Evolutionary conservation across 2,329 filamentous ascomycete species (phyloP).

Genomic region (Leptographium lundbergii): DNA sequence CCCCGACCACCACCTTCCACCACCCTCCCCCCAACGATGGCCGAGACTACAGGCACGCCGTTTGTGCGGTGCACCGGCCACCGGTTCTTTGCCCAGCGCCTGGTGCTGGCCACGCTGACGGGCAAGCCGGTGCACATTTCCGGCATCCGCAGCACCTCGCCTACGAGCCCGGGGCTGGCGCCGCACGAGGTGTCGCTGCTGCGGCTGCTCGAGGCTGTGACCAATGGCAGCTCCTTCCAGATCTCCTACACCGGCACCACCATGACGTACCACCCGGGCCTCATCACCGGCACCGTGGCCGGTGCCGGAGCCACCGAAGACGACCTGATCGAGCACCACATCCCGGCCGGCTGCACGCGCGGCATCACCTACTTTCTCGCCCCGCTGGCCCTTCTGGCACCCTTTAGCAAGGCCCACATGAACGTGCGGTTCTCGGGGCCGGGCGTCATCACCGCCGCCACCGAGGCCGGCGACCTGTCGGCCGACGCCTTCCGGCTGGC

Average conservation of each 20-base stretch:
- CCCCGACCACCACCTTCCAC: not conserved
- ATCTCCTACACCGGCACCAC: constrained; percentile 95
- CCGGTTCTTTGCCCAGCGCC: constrained; percentile 67
- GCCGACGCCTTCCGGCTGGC: constrained; percentile 91
- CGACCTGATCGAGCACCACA: constrained; percentile 68
- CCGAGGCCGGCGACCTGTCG: constrained; percentile 72
- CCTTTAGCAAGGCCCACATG: constrained; percentile 83
- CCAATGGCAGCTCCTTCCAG: constrained; percentile 88
- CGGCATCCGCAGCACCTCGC: constrained; percentile 78
- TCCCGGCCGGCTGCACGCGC: constrained; percentile 64
- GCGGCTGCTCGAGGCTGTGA: constrained; percentile 84
- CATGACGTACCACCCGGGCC: constrained; percentile 78
- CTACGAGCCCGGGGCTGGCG: constrained; percentile 76
- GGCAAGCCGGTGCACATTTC: constrained; percentile 84
- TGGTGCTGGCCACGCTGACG: constrained; percentile 83
- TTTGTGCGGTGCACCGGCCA: constrained; percentile 63
- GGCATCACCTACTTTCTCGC: constrained; percentile 88
- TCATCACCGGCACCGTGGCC: constrained; percentile 75
- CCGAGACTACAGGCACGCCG: constrained; percentile 1
- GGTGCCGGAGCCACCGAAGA: constrained; percentile 54
- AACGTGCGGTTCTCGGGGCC: constrained; percentile 84
- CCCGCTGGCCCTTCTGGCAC: constrained; percentile 77
- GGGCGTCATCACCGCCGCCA: constrained; percentile 83
- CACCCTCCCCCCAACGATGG: constrained; percentile 2
- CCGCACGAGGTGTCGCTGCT: constrained; percentile 93